Evolutionary conservation across 192 early-diverging fungal species (phyloP).

Genomic region (Pilobolus umbonatus): DNA sequence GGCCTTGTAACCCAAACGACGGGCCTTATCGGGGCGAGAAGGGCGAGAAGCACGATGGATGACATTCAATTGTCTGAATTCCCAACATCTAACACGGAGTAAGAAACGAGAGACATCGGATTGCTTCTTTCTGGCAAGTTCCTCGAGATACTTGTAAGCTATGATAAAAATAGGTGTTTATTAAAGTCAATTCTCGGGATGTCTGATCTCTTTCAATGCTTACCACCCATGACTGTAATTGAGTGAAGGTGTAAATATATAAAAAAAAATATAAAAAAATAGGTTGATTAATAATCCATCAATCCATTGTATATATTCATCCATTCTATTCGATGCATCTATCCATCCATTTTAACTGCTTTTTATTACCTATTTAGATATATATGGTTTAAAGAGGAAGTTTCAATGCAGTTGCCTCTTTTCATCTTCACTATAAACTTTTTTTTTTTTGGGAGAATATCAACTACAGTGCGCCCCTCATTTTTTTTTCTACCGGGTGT

Average conservation of each 20-base stretch:
- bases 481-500: too few species aligned
- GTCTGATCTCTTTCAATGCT: background rate
- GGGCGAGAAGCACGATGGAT: conserved; percentile 98
- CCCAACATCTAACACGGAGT: conserved; percentile 95
- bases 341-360: background rate
- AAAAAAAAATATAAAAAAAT: background rate
- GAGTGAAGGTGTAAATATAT: background rate
- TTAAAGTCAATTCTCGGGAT: background rate
- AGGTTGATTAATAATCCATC: background rate
- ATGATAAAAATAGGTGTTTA: background rate
- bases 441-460: too few species aligned
- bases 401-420: too few species aligned
- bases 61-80: conserved; percentile 95
- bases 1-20: conserved; percentile 97
- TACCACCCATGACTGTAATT: conserved; percentile 3
- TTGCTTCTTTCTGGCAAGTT: conserved; percentile 99
- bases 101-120: conserved; percentile 99
- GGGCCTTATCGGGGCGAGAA: conserved; percentile 97
- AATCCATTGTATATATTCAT: too few species aligned
- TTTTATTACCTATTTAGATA: too few species aligned
- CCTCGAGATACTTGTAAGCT: conserved; percentile 87
- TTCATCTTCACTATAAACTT: too few species aligned
- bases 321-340: too few species aligned
- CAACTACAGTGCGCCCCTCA: too few species aligned
- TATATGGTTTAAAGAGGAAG: too few species aligned